Evolutionary conservation across 1,284 basidiomycete species (phyloP), one percentile per base, ranked within the genome.

Genomic region (Hemileia vastatrix): DNA sequence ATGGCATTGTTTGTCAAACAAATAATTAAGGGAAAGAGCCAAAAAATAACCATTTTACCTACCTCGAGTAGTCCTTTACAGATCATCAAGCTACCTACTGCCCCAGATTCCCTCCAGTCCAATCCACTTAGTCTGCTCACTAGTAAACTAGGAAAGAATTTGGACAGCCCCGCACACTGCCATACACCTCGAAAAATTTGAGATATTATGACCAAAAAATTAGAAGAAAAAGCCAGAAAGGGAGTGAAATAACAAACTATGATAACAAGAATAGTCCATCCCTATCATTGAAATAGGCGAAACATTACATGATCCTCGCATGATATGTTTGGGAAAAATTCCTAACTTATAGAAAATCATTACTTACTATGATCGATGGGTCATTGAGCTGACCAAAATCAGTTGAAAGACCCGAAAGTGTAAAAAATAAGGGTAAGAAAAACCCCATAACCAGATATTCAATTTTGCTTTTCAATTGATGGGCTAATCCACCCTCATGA

Each of bases 81-180:
- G 73, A 84, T 86, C 90, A 95, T 94, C 61, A 95, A 78, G 56
- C 86, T 83, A 5, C 91, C 91, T 62, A 94, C 86, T 1, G 91
- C 90, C 19, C 84, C 84, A 6, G 86, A 81, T 76, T 94, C 90
- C 56, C 91, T 81, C 77, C 80, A 79, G 52, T 80, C 83, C 78
- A 90, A 92, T 1, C 86, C 86, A 51, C 79, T 80, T 0, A 80
- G 64, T 67, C 80, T 81, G 2, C 90, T 88, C 0, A 84, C 80
- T 2, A 77, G 73, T 1, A 81, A 83, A 45, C 71, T 72, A n/a
- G n/a, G n/a, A n/a, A n/a, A 15, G 18, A 27, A 15, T 18, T 21
- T 3, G 1, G 13, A 9, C 40, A 13, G 13, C 15, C n/a, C n/a
- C n/a, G n/a, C n/a, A n/a, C n/a, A n/a, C n/a, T n/a, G n/a, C n/a